Percentiles rank a stretch among this genome's conserved stretches.
These are phyloP conservation scores for Magnusiomyces suaveolens DNA, from an alignment of 1,139 yeast species.

Conservation along the genomic window DNA sequence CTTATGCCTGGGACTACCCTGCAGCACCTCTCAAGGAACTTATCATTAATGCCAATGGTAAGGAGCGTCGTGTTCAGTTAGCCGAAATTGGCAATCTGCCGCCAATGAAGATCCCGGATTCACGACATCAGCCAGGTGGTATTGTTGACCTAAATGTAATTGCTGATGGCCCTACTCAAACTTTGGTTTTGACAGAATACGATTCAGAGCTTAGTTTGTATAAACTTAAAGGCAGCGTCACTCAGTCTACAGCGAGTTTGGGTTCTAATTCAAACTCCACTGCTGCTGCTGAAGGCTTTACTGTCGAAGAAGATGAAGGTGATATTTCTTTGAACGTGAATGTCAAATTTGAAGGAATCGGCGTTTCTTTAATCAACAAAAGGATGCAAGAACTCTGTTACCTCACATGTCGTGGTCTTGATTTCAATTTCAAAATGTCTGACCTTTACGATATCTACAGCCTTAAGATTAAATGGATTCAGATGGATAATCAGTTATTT, in stretches of 20 bases:
- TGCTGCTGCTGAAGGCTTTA: slow-evolving; percentile 24
- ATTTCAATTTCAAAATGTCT: slow-evolving; percentile 71
- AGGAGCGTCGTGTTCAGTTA: slow-evolving; percentile 69
- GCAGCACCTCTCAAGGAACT: slow-evolving; percentile 80
- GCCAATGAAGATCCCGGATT: slow-evolving; percentile 54
- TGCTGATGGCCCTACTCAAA: slow-evolving; percentile 94
- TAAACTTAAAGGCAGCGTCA: slow-evolving; percentile 30
- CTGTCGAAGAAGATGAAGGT: slow-evolving; percentile 57
- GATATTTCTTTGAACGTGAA: slow-evolving; percentile 39
- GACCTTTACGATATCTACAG: slow-evolving; percentile 74
- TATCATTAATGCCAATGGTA: slow-evolving; percentile 55
- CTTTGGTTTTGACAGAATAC: slow-evolving; percentile 72
- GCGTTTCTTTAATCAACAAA: slow-evolving; percentile 71
- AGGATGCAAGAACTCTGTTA: slow-evolving; percentile 72
- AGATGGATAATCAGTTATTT: slow-evolving; percentile 81
- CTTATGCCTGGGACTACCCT: slow-evolving; percentile 96
- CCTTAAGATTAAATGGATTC: slow-evolving; percentile 85
- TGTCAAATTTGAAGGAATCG: slow-evolving; percentile 75
- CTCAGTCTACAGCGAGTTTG: slow-evolving; percentile 10
- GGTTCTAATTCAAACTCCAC: slow-evolving; percentile 6
- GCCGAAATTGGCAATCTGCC: slow-evolving; percentile 88
- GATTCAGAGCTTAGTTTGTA: slow-evolving; percentile 71
- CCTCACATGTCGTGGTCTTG: slow-evolving; percentile 69
- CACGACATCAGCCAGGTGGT: slow-evolving; percentile 33
- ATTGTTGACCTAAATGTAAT: slow-evolving; percentile 82